Evolutionary conservation across 169 alveolate species (phyloP).

Genomic region (Neospora caninum): DNA sequence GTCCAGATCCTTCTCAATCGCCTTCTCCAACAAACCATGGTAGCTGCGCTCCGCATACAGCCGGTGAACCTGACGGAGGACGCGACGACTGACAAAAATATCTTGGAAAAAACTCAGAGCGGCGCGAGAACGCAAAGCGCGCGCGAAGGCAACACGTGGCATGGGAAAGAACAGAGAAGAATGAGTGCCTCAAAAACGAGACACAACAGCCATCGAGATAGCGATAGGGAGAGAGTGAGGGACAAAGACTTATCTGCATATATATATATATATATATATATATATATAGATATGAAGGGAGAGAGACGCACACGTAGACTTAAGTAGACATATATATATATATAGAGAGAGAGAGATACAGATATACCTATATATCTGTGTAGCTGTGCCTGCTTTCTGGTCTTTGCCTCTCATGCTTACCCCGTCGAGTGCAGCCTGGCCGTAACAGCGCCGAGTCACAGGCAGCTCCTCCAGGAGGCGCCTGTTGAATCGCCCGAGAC

Average conservation of each 20-base stretch:
- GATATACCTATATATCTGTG: neutral
- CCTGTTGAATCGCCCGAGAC: constrained; percentile 29
- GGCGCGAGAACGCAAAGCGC: neutral
- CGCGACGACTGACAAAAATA: neutral
- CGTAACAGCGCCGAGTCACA: constrained; percentile 49
- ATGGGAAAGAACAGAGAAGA: neutral
- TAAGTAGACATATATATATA: neutral
- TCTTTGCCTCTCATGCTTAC: neutral
- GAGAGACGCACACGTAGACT: no score
- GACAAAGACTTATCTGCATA: no score
- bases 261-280: no score
- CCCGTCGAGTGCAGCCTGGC: constrained; percentile 59
- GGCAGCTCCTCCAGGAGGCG: constrained; percentile 59
- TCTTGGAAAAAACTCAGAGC: neutral
- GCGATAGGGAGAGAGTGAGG: no score
- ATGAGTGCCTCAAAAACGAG: neutral
- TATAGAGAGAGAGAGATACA: neutral
- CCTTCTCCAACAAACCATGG: constrained; percentile 57
- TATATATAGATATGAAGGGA: no score
- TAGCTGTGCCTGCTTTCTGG: no score
- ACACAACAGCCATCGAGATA: no score
- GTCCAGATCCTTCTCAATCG: constrained; percentile 38
- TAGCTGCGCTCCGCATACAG: constrained; percentile 49
- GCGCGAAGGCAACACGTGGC: neutral
- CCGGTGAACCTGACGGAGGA: constrained; percentile 8